These are phyloP conservation scores for Torulaspora pretoriensis DNA, from an alignment of 1,139 yeast genomes.

Conservation along the genomic window DNA sequence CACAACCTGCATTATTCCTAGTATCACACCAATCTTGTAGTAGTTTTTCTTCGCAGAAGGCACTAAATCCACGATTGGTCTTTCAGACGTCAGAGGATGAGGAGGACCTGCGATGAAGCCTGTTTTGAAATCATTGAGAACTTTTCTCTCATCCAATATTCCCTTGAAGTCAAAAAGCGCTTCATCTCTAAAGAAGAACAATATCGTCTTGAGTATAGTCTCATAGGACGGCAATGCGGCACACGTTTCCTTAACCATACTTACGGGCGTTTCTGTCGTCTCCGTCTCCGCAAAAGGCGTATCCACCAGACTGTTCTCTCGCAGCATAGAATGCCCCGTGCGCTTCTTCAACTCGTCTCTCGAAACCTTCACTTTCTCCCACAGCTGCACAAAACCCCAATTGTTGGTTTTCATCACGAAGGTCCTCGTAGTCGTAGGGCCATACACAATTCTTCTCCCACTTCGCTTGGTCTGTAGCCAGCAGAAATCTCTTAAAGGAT, in stretches of 20 bases:
- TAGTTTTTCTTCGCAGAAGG: constrained; percentile 17
- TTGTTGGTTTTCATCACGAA: constrained; percentile 10
- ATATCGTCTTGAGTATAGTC: constrained; percentile 1
- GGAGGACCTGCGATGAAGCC: constrained; percentile 13
- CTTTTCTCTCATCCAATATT: constrained; percentile 12
- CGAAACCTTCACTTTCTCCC: constrained; percentile 19
- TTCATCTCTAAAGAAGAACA: constrained; percentile 9
- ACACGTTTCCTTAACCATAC: constrained; percentile 5
- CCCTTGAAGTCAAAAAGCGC: constrained; percentile 8
- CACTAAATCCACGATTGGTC: constrained; percentile 14
- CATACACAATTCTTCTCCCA: constrained; percentile 20
- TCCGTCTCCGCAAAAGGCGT: constrained; percentile 11
- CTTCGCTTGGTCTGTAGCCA: constrained; percentile 10
- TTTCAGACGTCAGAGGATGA: constrained; percentile 12
- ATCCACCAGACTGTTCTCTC: constrained; percentile 12
- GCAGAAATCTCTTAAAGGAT: constrained; percentile 15
- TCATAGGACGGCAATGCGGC: constrained; percentile 12
- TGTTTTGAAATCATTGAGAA: constrained; percentile 11
- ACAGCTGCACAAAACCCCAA: constrained; percentile 15
- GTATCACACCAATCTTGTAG: constrained; percentile 20
- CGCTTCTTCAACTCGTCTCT: constrained; percentile 22
- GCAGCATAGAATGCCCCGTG: constrained; percentile 15
- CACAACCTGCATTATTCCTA: constrained; percentile 16
- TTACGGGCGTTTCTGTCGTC: background rate
- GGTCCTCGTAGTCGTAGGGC: constrained; percentile 28